Evolutionary conservation across 495 filamentous ascomycete species (phyloP).

Genomic region (Xylaria sp.): DNA sequence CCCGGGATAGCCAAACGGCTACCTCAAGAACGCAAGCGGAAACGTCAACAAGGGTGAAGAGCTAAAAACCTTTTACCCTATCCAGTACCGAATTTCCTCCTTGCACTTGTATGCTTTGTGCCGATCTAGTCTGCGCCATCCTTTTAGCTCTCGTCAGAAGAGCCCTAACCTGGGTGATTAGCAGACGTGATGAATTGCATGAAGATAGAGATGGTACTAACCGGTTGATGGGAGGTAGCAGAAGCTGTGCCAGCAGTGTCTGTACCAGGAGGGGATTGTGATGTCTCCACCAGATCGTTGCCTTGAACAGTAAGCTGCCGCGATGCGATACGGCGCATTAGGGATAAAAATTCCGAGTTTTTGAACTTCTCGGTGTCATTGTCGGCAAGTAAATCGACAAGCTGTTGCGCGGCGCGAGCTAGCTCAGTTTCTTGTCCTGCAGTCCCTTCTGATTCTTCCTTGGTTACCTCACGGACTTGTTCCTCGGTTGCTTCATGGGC

Average conservation of each 20-base stretch:
- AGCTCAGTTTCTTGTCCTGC: slow-evolving; percentile 42
- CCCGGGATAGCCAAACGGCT: not conserved
- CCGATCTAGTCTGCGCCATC: not conserved
- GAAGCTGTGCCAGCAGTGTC: not conserved
- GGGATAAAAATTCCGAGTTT: slow-evolving; percentile 50
- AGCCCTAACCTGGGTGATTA: not conserved
- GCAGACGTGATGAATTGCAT: not conserved
- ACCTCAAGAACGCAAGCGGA: not conserved
- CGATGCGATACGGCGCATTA: slow-evolving; percentile 53
- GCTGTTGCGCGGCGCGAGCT: slow-evolving; percentile 47
- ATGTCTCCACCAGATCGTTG: slow-evolving; percentile 45
- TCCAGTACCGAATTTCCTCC: not conserved
- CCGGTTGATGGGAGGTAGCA: not conserved
- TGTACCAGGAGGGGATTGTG: not conserved
- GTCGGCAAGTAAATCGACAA: slow-evolving; percentile 46
- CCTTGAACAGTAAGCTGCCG: slow-evolving; percentile 49
- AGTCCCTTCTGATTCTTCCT: slow-evolving; percentile 8
- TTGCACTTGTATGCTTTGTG: no score
- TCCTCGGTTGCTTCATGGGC: no score
- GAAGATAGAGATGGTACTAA: not conserved
- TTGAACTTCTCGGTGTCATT: slow-evolving; percentile 52
- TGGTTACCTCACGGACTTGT: not conserved
- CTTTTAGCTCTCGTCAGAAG: not conserved
- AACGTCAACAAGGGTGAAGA: not conserved
- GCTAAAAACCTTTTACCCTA: not conserved